These are phyloP conservation scores for Hibiscus mutabilis DNA, from an alignment of 345 rosid species.

Conservation along the genomic window DNA sequence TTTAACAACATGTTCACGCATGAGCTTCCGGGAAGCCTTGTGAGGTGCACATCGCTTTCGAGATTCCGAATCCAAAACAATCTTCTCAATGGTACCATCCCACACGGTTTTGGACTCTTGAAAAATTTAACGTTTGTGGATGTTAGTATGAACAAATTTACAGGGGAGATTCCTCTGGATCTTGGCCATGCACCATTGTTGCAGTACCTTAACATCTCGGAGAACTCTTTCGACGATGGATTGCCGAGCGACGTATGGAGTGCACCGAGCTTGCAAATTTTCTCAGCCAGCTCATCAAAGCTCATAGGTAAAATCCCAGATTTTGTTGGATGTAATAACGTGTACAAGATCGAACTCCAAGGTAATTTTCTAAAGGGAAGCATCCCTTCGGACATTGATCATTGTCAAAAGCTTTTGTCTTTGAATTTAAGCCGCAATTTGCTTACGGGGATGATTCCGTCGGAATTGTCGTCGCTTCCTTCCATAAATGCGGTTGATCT, in stretches of 20 bases:
- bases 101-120: constrained; percentile 58
- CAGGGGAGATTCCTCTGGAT: constrained; percentile 62
- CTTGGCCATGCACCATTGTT: constrained; percentile 51
- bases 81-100: constrained; percentile 58
- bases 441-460: constrained; percentile 70
- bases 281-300: constrained; percentile 57
- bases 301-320: constrained; percentile 60
- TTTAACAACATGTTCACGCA: constrained; percentile 63
- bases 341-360: constrained; percentile 77
- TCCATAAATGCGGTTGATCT: constrained; percentile 69
- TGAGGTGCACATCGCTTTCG: constrained; percentile 49
- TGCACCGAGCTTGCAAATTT: constrained; percentile 56
- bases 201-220: constrained; percentile 71
- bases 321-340: constrained; percentile 53
- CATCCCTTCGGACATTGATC: constrained; percentile 78
- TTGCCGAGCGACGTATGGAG: constrained; percentile 64
- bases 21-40: constrained; percentile 45
- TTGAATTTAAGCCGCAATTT: constrained; percentile 68
- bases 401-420: constrained; percentile 68
- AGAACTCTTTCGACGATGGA: constrained; percentile 38
- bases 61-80: constrained; percentile 72
- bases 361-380: constrained; percentile 63
- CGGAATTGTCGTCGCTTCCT: constrained; percentile 75
- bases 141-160: constrained; percentile 61
- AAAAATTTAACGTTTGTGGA: constrained; percentile 64